These are phyloP conservation scores for Tetrahymena thermophila DNA, from an alignment of 73 alveolate species.

Conservation along the genomic window DNA sequence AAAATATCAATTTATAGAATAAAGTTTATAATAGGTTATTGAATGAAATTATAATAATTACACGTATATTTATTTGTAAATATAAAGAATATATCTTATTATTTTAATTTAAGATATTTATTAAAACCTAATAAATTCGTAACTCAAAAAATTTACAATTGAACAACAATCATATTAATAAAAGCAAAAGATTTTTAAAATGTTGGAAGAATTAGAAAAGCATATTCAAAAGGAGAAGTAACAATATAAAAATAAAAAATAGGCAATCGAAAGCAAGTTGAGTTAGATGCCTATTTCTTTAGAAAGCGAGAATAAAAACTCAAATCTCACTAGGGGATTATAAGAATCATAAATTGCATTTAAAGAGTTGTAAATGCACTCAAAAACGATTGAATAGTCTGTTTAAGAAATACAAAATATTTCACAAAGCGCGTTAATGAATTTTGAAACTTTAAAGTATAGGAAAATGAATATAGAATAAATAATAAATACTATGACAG, in stretches of 20 bases:
- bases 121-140: neutral
- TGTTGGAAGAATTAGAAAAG: neutral
- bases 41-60: neutral
- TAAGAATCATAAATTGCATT: neutral
- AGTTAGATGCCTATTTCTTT: neutral
- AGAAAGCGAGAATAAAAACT: neutral
- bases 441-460: neutral
- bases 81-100: neutral
- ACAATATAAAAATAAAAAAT: neutral
- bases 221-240: neutral
- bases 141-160: neutral
- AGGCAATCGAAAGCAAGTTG: neutral
- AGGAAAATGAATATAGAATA: neutral
- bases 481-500: neutral
- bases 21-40: neutral
- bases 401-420: neutral
- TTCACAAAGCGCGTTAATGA: neutral
- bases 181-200: neutral
- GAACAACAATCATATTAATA: neutral
- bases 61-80: neutral
- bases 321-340: neutral
- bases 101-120: neutral
- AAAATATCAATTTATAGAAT: no score
- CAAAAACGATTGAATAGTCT: neutral
- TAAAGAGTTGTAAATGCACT: neutral